These are phyloP conservation scores for Nannochloropsis granulata DNA, from an alignment of 108 stramenopile species.

Conservation along the genomic window DNA sequence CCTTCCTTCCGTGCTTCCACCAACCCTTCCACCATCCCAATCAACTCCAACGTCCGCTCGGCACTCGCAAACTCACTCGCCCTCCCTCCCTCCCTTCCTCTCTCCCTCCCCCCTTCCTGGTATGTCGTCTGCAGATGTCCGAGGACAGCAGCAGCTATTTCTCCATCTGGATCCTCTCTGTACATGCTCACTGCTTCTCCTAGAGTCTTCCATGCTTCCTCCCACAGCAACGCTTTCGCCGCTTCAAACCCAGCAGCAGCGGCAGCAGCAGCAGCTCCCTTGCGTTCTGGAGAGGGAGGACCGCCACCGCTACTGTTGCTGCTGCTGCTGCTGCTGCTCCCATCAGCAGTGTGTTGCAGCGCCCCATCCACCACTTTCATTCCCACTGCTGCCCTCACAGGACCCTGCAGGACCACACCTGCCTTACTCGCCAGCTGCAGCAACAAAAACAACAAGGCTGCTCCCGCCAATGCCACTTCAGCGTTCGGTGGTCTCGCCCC, in stretches of 20 bases:
- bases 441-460: slow-evolving; percentile 4
- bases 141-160: background rate
- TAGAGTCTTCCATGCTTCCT: background rate
- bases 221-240: background rate
- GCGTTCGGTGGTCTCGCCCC: background rate
- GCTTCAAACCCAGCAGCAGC: background rate
- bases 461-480: slow-evolving; percentile 10
- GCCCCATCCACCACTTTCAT: slow-evolving; percentile 21
- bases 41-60: background rate
- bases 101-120: background rate
- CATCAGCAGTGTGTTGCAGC: background rate
- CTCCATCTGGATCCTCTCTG: background rate
- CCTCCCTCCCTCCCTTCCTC: background rate
- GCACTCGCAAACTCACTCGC: background rate
- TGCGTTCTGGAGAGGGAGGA: background rate
- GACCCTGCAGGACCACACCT: background rate
- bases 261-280: background rate
- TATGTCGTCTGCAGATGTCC: background rate
- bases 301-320: background rate
- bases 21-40: background rate
- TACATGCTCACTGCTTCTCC: background rate
- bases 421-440: background rate
- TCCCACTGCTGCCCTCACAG: slow-evolving; percentile 4
- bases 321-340: background rate
- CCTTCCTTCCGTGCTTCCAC: background rate